Percentiles rank a stretch among this genome's conserved stretches.
Conservation (phyloP, 2,329 filamentous ascomycete genomes). For the Aspergillus sp. region DNA sequence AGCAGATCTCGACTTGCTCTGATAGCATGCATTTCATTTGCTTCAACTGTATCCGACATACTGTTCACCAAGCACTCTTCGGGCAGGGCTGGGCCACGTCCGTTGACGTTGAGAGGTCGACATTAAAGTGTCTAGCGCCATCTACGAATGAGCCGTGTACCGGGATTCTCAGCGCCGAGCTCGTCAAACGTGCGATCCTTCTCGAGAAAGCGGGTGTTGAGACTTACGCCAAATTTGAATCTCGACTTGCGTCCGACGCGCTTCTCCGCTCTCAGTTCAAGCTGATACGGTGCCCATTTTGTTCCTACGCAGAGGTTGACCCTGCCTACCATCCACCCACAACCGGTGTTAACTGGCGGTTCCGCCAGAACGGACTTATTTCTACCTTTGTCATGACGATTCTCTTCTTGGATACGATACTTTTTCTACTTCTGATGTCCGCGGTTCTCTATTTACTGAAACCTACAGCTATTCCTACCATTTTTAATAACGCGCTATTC, state of each 20-base stretch:
- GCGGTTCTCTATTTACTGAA: slow-evolving; percentile 59
- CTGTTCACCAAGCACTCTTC: slow-evolving; percentile 83
- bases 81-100: slow-evolving; percentile 88
- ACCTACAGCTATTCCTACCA: slow-evolving; percentile 46
- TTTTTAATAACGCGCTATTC: slow-evolving; percentile 61
- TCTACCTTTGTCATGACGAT: slow-evolving; percentile 51
- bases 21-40: slow-evolving; percentile 46
- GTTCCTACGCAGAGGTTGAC: slow-evolving; percentile 85
- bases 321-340: slow-evolving; percentile 64
- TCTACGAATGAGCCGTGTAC: slow-evolving; percentile 65
- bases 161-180: slow-evolving; percentile 68
- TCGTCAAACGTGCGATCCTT: slow-evolving; percentile 71
- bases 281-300: slow-evolving; percentile 84
- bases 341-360: slow-evolving; percentile 54
- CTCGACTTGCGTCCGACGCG: slow-evolving; percentile 73
- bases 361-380: slow-evolving; percentile 57
- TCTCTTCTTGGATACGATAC: slow-evolving; percentile 44
- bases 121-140: slow-evolving; percentile 80
- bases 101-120: slow-evolving; percentile 70
- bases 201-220: slow-evolving; percentile 69
- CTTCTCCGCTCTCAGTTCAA: slow-evolving; percentile 72
- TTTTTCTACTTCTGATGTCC: slow-evolving; percentile 51
- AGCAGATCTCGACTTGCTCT: slow-evolving; percentile 49
- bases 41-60: slow-evolving; percentile 75
- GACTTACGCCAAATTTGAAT: slow-evolving; percentile 72